Percentiles rank a stretch among this genome's conserved stretches.
These are phyloP conservation scores for Lentinula lateritia DNA, from an alignment of 768 basidiomycete genomes.

Conservation along the genomic window DNA sequence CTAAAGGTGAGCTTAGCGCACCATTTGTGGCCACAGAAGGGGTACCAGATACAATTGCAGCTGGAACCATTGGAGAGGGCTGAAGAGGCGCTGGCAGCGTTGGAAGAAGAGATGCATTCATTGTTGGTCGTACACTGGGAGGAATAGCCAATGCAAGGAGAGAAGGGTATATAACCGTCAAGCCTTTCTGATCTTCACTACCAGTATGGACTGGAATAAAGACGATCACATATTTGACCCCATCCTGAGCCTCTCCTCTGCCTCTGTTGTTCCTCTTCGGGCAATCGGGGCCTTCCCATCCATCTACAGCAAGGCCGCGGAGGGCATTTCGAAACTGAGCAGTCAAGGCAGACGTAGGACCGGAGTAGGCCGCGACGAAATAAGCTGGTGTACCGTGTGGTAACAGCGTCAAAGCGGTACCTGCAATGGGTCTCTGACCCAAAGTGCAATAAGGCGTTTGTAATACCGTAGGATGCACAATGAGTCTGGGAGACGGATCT, in stretches of 20 bases:
- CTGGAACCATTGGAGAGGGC: slow-evolving; percentile 7
- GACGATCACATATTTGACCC: slow-evolving; percentile 50
- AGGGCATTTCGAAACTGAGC: slow-evolving; percentile 62
- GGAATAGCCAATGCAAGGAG: slow-evolving; percentile 45
- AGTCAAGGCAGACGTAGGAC: slow-evolving; percentile 55
- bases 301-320: slow-evolving; percentile 53
- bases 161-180: slow-evolving; percentile 68
- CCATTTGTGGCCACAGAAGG: background rate
- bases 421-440: slow-evolving; percentile 41
- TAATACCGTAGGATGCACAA: slow-evolving; percentile 59
- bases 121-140: slow-evolving; percentile 18
- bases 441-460: slow-evolving; percentile 57
- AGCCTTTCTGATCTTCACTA: slow-evolving; percentile 76
- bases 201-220: slow-evolving; percentile 67
- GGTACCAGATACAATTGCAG: background rate
- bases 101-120: slow-evolving; percentile 5
- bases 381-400: slow-evolving; percentile 72
- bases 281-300: slow-evolving; percentile 35
- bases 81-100: slow-evolving; percentile 6
- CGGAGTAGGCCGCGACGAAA: slow-evolving; percentile 64
- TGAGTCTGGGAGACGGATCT: slow-evolving; percentile 31
- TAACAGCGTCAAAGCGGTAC: slow-evolving; percentile 64
- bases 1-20: slow-evolving; percentile 6
- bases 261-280: slow-evolving; percentile 11
- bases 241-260: slow-evolving; percentile 12